Base-by-base conservation (phyloP, 2,329 filamentous ascomycete species). In the Pseudogymnoascus sp. region DNA sequence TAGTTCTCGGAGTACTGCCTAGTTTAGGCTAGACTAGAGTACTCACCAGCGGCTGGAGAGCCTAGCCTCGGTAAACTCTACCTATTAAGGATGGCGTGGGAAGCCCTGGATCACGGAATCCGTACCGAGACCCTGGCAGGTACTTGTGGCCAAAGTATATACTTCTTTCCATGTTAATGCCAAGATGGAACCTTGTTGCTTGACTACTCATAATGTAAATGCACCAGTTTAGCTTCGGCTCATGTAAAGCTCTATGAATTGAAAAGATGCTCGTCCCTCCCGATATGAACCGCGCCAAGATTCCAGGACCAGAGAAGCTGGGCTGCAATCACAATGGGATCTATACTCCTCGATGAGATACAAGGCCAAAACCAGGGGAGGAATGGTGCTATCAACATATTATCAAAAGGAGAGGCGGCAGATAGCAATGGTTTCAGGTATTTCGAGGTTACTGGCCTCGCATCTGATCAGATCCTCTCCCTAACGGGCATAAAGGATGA, bases 401-500 rank as follows among this genome's bases (percentile, higher is more conserved):
- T 61, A n/a, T 61, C 60, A 33, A 61, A 41, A 8, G 12, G 12
- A 4, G 28, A 38, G 60, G 25, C 8, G 12, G 23, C 16, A 52
- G 62, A 66, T 61, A 23, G 62, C 35, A 62, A 67, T 42, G 61
- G 60, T 60, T 69, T 69, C 41, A 67, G 63, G 35, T 67, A 66
- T 36, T 73, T 73, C 62, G 63, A 72, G n/a, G 41, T 76, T n/a
- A 39, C 42, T 19, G 68, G 65, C 4, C 69, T 76, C 62, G 65
- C 62, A 9, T 64, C 70, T 33, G 64, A 73, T 36, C 61, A 71
- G 14, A 60, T 7, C 4, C 45, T 35, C 2, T 71, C 69, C 9
- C 66, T 67, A 14, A 77, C 75, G 6, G 69, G 72, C 30, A 71
- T 76, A 68, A 75, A 66, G 62, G 74, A 78, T n/a, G 76, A 78